Evolutionary conservation across 371 early-diverging fungal species (phyloP).

Genomic region (Conidiobolus incongruus): DNA sequence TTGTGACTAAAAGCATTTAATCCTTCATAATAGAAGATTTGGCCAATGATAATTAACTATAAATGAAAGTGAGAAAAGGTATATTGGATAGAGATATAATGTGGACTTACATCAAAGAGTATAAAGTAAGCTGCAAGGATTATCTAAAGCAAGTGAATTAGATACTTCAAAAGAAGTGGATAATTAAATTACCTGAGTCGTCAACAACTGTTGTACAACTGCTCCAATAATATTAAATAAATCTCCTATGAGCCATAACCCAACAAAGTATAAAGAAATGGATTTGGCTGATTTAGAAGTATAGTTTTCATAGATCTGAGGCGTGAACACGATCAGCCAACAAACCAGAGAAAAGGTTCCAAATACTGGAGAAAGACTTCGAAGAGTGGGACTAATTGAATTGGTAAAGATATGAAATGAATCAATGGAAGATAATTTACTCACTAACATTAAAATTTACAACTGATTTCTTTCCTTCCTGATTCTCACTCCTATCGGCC

Average conservation of each 20-base stretch:
- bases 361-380: too few relatives aligned
- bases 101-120: background rate
- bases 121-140: background rate
- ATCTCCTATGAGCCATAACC: conserved; percentile 71
- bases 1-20: too few relatives aligned
- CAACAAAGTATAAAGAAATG: conserved; percentile 39
- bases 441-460: too few relatives aligned
- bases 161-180: background rate
- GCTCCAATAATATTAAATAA: conserved; percentile 53
- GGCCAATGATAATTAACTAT: background rate
- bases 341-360: conserved; percentile 6
- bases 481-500: too few relatives aligned
- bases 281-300: conserved; percentile 28
- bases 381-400: too few relatives aligned
- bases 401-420: too few relatives aligned
- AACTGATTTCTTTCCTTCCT: too few relatives aligned
- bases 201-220: conserved; percentile 39
- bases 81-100: background rate
- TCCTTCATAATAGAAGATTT: background rate
- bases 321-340: conserved; percentile 6
- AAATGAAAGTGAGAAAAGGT: background rate
- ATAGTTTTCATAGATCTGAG: conserved; percentile 11
- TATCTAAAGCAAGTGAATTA: background rate
- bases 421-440: too few relatives aligned
- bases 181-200: conserved; percentile 29